Conservation (phyloP, 495 filamentous ascomycete species). For the Xylaria curta region DNA sequence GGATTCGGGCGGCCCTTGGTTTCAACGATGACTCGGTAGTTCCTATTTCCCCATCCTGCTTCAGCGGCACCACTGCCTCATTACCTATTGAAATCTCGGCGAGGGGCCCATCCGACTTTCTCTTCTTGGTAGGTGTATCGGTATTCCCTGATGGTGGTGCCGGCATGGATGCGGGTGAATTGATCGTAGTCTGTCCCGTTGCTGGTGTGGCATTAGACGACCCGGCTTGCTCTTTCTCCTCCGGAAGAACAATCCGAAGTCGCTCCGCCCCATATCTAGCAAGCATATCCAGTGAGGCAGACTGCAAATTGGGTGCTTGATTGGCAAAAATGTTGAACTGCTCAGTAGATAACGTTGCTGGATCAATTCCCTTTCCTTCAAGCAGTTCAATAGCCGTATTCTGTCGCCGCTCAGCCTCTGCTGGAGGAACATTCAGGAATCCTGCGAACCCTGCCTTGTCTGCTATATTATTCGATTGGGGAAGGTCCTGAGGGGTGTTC, state of each 20-base stretch:
- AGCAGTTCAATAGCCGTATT: constrained; percentile 51
- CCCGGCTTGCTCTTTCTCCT: constrained; percentile 34
- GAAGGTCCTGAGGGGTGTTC: background rate
- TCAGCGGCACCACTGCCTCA: constrained; percentile 28
- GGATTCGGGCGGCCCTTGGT: constrained; percentile 14
- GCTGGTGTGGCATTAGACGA: constrained; percentile 35
- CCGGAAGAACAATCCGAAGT: constrained; percentile 54
- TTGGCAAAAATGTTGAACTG: constrained; percentile 60
- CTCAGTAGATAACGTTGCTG: constrained; percentile 50
- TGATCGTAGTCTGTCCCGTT: constrained; percentile 13
- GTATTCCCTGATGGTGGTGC: constrained; percentile 15
- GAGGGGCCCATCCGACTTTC: constrained; percentile 33
- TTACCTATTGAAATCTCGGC: constrained; percentile 27
- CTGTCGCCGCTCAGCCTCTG: constrained; percentile 48
- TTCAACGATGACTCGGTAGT: constrained; percentile 35
- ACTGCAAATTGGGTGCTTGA: constrained; percentile 53
- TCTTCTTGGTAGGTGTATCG: constrained; percentile 37
- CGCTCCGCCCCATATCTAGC: constrained; percentile 52
- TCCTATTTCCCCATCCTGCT: constrained; percentile 34
- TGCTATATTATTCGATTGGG: constrained; percentile 23
- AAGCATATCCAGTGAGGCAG: constrained; percentile 53
- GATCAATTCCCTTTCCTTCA: constrained; percentile 42
- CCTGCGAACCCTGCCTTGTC: constrained; percentile 4
- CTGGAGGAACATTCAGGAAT: constrained; percentile 51
- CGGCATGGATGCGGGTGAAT: constrained; percentile 22